These are phyloP conservation scores for Emydomyces testavorans DNA, from an alignment of 2,329 filamentous ascomycete species.

Conservation along the genomic window DNA sequence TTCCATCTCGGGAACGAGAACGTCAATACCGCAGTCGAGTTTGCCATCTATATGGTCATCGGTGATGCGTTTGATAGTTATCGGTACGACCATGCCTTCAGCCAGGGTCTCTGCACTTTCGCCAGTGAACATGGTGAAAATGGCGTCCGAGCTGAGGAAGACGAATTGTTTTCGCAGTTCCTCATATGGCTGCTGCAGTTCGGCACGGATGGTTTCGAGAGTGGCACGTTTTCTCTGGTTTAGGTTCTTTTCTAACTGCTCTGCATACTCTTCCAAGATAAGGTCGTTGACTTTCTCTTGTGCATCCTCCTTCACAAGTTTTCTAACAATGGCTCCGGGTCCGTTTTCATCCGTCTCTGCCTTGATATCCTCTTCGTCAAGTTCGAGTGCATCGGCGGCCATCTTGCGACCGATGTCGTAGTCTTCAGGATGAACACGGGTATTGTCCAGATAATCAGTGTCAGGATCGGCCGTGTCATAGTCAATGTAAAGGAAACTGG, in stretches of 20 bases:
- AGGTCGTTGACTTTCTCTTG: constrained; percentile 94
- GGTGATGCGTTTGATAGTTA: constrained; percentile 77
- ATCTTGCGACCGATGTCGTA: constrained; percentile 98
- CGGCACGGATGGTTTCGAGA: constrained; percentile 87
- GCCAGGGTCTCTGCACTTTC: constrained; percentile 75
- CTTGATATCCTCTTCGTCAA: constrained; percentile 97
- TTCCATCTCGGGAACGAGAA: constrained; percentile 70
- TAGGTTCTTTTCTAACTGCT: constrained; percentile 85
- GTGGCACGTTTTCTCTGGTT: constrained; percentile 92
- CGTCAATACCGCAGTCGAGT: constrained; percentile 89
- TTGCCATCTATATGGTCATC: constrained; percentile 88
- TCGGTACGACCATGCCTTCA: constrained; percentile 85
- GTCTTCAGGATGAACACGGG: constrained; percentile 93
- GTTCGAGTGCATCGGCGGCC: constrained; percentile 88
- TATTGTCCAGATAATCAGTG: constrained; percentile 90
- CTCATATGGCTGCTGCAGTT: constrained; percentile 86
- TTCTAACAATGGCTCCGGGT: constrained; percentile 78
- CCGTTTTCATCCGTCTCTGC: constrained; percentile 86
- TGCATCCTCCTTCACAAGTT: constrained; percentile 86
- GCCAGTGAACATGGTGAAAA: constrained; percentile 94
- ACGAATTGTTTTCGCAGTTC: constrained; percentile 76
- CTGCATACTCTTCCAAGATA: constrained; percentile 90
- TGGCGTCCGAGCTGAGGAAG: constrained; percentile 57
- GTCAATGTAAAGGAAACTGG: constrained; percentile 84
- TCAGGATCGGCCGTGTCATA: constrained; percentile 72